Conservation (phyloP, 768 basidiomycete species). For the Boletus tylopilopsis region DNA sequence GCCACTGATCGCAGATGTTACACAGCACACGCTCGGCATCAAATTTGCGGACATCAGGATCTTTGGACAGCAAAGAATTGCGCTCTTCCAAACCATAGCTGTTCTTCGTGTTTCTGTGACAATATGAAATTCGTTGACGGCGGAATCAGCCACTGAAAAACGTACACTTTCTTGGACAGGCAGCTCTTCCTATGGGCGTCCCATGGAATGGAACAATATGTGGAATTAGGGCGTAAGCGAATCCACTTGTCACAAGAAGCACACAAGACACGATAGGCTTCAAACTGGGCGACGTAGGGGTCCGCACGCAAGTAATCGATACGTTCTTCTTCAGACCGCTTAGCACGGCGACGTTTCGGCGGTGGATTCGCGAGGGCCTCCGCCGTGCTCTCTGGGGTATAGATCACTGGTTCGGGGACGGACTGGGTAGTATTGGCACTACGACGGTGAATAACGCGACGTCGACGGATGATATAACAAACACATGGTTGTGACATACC, state of each 20-base stretch:
- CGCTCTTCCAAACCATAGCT: constrained; percentile 59
- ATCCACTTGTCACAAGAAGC: constrained; percentile 85
- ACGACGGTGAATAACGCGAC: constrained; percentile 3
- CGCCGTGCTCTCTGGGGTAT: constrained; percentile 40
- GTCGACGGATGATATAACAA: constrained; percentile 4
- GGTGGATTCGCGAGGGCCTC: constrained; percentile 46
- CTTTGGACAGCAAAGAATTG: constrained; percentile 54
- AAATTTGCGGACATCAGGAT: constrained; percentile 70
- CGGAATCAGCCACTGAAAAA: constrained; percentile 5
- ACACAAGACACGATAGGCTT: constrained; percentile 76
- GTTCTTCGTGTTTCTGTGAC: constrained; percentile 41
- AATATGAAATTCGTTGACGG: constrained; percentile 6
- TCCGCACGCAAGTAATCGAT: constrained; percentile 66
- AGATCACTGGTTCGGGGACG: constrained; percentile 37
- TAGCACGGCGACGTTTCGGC: constrained; percentile 65
- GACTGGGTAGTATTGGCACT: constrained; percentile 32
- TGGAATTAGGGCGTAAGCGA: constrained; percentile 79
- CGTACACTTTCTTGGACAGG: constrained; percentile 72
- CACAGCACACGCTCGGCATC: constrained; percentile 71
- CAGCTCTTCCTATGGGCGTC: constrained; percentile 83
- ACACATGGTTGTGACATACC: constrained; percentile 39
- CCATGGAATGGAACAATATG: constrained; percentile 87
- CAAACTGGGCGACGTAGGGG: constrained; percentile 76
- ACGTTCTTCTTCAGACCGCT: constrained; percentile 73
- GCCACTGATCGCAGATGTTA: constrained; percentile 64